Evolutionary conservation across 2,329 filamentous ascomycete genomes (phyloP), one percentile per base, ranked within the genome.

Genomic region (Aspergillus neotritici): DNA sequence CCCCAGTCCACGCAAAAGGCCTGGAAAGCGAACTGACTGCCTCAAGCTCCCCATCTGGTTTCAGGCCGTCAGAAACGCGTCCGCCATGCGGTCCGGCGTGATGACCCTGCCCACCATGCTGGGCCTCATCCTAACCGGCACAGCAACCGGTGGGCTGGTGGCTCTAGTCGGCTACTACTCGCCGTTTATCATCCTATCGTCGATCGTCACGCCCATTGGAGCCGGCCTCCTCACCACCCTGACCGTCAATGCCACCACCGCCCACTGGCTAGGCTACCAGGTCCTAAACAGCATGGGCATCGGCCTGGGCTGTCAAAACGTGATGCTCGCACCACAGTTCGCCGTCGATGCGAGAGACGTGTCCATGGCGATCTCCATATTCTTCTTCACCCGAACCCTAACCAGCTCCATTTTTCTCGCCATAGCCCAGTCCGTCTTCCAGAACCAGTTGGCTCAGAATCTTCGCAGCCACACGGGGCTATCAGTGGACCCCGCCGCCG

Each of bases 31-130:
- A 32, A 40, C 41, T 40, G 28, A 43, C 17, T n/a, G 8, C 4
- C 8, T 13, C 4, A 29, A 63, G 60, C 61, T 76, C 3, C 73
- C 74, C 0, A 63, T 69, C 34, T 70, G 66, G 64, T 69, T 69
- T 50, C 66, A 69, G 40, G 62, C 64, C 10, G 59, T 69, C 54
- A 67, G 67, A 40, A 54, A 52, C 28, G 60, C 52, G 4, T 52
- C 53, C 2, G 58, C 66, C 7, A 56, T 60, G 28, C 60, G 58
- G 33, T 68, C 65, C 0, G 66, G 66, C 8, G 60, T 69, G 38
- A 65, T 66, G 61, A 62, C 58, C 25, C 52, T 69, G 2, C 65
- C 66, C 5, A 56, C 60, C 44, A 54, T 67, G 33, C 52, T 67
- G 9, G 41, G 47, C 5, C 53, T 61, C 9, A 60, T 66, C 12